These are phyloP conservation scores for Fraxinus greggii DNA, from an alignment of 305 asterid species.

Conservation along the genomic window DNA sequence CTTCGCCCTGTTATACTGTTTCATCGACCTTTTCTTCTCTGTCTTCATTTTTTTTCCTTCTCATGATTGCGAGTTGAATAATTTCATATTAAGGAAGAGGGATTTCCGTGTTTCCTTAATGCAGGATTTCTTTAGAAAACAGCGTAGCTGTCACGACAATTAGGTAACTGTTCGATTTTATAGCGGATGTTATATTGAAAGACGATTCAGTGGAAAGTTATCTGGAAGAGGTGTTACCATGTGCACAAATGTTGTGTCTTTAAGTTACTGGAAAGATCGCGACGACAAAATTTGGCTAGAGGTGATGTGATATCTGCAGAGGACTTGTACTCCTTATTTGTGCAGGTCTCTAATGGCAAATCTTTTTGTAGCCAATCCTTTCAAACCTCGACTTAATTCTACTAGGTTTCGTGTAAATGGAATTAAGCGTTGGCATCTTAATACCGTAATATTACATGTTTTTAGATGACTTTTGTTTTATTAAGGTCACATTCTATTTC, in stretches of 20 bases:
- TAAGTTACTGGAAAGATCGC: conserved; percentile 23
- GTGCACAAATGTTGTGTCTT: background rate
- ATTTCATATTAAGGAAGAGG: background rate
- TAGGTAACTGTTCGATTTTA: conserved; percentile 80
- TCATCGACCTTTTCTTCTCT: background rate
- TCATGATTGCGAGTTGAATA: background rate
- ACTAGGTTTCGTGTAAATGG: background rate
- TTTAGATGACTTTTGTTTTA: background rate
- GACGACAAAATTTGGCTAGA: conserved; percentile 67
- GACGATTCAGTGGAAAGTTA: conserved; percentile 77
- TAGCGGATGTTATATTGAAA: conserved; percentile 70
- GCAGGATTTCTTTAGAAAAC: conserved; percentile 51
- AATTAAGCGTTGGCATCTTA: background rate
- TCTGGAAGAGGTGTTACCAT: conserved; percentile 63
- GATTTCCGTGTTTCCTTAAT: conserved; percentile 3
- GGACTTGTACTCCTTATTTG: conserved; percentile 75
- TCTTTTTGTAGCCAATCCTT: background rate
- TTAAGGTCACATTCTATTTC: background rate
- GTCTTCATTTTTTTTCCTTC: background rate
- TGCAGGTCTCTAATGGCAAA: conserved; percentile 40
- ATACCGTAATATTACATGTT: background rate
- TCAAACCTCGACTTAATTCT: background rate
- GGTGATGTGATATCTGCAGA: conserved; percentile 72
- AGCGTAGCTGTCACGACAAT: conserved; percentile 86
- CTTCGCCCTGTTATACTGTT: background rate